Conservation (phyloP, 2,329 filamentous ascomycete species). For the Ilyonectria sp. region DNA sequence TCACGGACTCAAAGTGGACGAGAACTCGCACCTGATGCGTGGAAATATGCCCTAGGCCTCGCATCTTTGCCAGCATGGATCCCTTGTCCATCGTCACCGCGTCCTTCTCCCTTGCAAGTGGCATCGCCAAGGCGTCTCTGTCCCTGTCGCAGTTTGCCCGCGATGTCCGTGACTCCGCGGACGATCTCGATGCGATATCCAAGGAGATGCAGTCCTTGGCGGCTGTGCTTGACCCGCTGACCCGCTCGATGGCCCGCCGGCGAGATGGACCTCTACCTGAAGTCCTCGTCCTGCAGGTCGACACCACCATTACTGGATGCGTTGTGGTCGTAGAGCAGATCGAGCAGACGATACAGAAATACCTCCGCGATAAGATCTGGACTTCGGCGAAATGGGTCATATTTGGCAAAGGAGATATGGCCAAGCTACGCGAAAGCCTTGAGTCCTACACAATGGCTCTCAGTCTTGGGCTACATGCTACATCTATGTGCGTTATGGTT, state of each 20-base stretch:
- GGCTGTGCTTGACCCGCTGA: conserved; percentile 6
- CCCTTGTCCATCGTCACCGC: conserved; percentile 10
- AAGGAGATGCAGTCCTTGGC: conserved; percentile 6
- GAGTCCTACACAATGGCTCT: conserved; percentile 14
- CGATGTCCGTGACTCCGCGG: conserved; percentile 2
- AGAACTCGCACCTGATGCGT: background rate
- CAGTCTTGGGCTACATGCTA: conserved; percentile 12
- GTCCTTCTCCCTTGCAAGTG: background rate
- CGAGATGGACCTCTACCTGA: background rate
- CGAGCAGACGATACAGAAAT: conserved; percentile 6
- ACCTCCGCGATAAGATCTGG: conserved; percentile 8
- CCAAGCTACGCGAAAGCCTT: conserved; percentile 6
- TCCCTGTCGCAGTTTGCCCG: background rate
- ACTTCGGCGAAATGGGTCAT: conserved; percentile 14
- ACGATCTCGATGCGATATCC: conserved; percentile 1
- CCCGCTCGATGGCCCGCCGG: background rate
- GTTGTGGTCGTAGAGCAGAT: conserved; percentile 7
- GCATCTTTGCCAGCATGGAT: background rate
- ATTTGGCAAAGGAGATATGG: conserved; percentile 14
- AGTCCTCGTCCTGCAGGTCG: conserved; percentile 7
- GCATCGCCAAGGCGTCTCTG: conserved; percentile 6
- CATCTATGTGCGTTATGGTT: conserved; percentile 9
- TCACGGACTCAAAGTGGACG: background rate
- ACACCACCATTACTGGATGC: conserved; percentile 8
- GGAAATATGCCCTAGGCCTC: background rate